Conservation (phyloP, 106 monocot genomes). For the Acorus calamus region DNA sequence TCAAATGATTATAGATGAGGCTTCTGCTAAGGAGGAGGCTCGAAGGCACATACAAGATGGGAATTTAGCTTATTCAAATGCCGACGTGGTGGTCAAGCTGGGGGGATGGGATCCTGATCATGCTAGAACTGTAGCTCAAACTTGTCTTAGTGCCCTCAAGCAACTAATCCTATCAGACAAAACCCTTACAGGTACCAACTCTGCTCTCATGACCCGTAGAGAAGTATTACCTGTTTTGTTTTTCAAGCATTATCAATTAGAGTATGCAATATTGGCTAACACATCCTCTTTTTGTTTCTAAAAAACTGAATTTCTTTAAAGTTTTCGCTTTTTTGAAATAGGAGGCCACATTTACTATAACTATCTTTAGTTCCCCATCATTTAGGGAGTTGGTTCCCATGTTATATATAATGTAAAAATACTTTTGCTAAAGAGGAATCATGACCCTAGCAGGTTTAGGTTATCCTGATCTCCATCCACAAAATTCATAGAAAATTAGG, state of each 20-base stretch:
- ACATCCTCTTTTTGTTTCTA: too few species aligned
- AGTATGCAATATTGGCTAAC: too few species aligned
- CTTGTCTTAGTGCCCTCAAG: slow-evolving; percentile 70
- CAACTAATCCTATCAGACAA: slow-evolving; percentile 63
- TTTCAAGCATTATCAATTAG: background rate
- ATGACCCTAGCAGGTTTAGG: too few species aligned
- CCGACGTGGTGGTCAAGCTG: slow-evolving; percentile 73
- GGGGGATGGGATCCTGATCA: slow-evolving; percentile 60
- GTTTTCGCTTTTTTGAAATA: too few species aligned
- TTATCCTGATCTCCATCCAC: too few species aligned
- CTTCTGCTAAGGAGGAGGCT: slow-evolving; percentile 73
- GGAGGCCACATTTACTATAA: too few species aligned
- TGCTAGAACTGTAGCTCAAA: slow-evolving; percentile 51
- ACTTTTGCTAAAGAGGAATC: too few species aligned
- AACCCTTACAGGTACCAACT: slow-evolving; percentile 50
- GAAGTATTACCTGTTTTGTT: background rate
- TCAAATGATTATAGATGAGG: slow-evolving; percentile 42
- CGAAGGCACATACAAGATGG: slow-evolving; percentile 44
- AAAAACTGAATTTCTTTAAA: too few species aligned
- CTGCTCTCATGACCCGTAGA: background rate
- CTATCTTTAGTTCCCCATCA: too few species aligned
- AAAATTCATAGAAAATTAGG: too few species aligned
- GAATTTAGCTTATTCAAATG: slow-evolving; percentile 54
- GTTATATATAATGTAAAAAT: too few species aligned
- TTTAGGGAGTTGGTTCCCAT: too few species aligned